Percentiles rank a stretch among this genome's conserved stretches.
Conservation (phyloP, 768 basidiomycete genomes). For the Antrodiella citrinella region DNA sequence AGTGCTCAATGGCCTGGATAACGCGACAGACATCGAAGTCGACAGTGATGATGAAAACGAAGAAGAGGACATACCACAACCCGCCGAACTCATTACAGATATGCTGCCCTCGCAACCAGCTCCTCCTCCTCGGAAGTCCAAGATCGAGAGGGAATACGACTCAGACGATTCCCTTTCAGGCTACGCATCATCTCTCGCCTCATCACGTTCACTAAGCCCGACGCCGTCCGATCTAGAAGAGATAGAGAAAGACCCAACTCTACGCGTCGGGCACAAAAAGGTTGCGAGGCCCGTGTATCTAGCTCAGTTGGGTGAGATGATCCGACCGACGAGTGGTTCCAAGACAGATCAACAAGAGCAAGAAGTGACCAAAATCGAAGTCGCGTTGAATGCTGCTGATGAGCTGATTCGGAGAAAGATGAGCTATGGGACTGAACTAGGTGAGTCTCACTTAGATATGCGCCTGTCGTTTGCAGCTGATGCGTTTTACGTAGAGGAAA, state of each 20-base stretch:
- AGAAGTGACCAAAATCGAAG: slow-evolving; percentile 70
- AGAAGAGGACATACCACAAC: not conserved
- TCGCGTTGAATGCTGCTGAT: slow-evolving; percentile 75
- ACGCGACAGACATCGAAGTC: slow-evolving; percentile 24
- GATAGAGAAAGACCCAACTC: slow-evolving; percentile 78
- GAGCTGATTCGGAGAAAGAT: slow-evolving; percentile 78
- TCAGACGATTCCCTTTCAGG: slow-evolving; percentile 73
- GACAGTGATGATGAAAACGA: slow-evolving; percentile 15
- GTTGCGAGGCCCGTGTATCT: slow-evolving; percentile 84
- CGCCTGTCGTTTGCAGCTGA: not conserved
- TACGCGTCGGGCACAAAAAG: slow-evolving; percentile 63
- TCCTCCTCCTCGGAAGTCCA: slow-evolving; percentile 12
- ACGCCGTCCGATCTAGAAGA: slow-evolving; percentile 75
- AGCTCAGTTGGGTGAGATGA: slow-evolving; percentile 68
- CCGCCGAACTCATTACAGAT: not conserved
- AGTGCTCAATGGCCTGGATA: slow-evolving; percentile 41
- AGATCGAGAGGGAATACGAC: slow-evolving; percentile 20
- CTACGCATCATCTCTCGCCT: slow-evolving; percentile 59
- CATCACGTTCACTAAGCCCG: slow-evolving; percentile 70
- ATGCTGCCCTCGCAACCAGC: not conserved
- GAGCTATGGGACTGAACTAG: slow-evolving; percentile 81
- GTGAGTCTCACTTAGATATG: slow-evolving; percentile 34
- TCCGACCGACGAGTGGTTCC: slow-evolving; percentile 52
- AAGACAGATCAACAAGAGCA: slow-evolving; percentile 47
- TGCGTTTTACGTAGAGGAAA: slow-evolving; percentile 59